Conservation (phyloP, 106 monocot genomes). For the Dioscorea zingiberensis region DNA sequence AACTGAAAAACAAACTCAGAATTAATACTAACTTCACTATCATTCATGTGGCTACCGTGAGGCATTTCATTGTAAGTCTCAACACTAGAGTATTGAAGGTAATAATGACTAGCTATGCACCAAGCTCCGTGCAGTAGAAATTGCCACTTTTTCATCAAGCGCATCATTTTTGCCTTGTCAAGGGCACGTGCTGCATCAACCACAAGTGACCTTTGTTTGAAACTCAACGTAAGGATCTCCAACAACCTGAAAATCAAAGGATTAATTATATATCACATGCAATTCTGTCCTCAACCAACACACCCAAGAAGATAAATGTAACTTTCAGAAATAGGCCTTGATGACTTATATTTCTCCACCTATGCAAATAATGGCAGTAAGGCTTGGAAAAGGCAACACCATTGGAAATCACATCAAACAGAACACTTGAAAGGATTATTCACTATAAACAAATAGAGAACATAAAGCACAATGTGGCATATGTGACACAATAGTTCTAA, state of each 20-base stretch:
- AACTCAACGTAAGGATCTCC: slow-evolving; percentile 69
- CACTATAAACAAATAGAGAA: too few relatives aligned
- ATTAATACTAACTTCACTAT: slow-evolving; percentile 61
- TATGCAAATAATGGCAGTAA: too few relatives aligned
- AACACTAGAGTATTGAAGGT: slow-evolving; percentile 93
- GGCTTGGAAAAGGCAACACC: too few relatives aligned
- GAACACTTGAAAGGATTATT: too few relatives aligned
- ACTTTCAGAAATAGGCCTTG: too few relatives aligned
- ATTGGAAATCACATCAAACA: too few relatives aligned
- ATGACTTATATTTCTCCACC: too few relatives aligned
- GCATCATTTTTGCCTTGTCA: slow-evolving; percentile 99
- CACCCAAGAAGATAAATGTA: too few relatives aligned
- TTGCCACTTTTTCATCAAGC: slow-evolving; percentile 98
- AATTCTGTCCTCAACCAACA: too few relatives aligned
- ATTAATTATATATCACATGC: too few relatives aligned
- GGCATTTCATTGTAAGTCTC: slow-evolving; percentile 97
- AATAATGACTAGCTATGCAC: slow-evolving; percentile 95
- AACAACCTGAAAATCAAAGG: slow-evolving; percentile 46
- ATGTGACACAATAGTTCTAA: too few relatives aligned
- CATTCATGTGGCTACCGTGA: slow-evolving; percentile 93
- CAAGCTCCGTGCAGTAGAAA: slow-evolving; percentile 97
- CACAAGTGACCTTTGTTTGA: slow-evolving; percentile 79
- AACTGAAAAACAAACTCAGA: neutral
- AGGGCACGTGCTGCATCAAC: slow-evolving; percentile 90
- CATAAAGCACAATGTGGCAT: too few relatives aligned